These are phyloP conservation scores for Trichoderma sp. DNA, from an alignment of 2,329 filamentous ascomycete genomes.

Conservation along the genomic window DNA sequence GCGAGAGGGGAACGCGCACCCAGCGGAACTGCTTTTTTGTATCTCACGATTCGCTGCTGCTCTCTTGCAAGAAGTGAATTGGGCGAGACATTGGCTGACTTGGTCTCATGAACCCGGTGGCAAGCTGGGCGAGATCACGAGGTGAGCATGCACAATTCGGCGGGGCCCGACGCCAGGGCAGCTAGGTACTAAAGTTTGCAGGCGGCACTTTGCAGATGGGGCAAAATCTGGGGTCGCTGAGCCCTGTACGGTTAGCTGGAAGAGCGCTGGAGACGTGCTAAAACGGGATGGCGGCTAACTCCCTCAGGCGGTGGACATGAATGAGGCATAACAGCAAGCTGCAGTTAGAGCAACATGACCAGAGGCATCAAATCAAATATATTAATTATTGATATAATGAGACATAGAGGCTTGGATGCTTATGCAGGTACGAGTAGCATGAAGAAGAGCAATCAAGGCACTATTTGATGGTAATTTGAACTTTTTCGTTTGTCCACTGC, in stretches of 20 bases:
- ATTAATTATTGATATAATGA: not conserved
- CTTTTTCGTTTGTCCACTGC: not conserved
- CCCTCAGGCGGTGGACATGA: not conserved
- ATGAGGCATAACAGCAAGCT: not conserved
- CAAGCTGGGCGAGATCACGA: conserved; percentile 17
- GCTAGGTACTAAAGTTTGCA: not conserved
- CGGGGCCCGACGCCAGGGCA: not conserved
- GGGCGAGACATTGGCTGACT: not conserved
- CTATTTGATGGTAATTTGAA: not conserved
- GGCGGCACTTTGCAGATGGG: not conserved
- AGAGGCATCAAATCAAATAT: not conserved
- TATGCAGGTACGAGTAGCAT: not conserved
- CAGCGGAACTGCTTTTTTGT: not conserved
- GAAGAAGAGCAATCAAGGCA: not conserved
- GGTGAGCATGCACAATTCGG: conserved; percentile 14
- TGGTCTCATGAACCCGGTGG: conserved; percentile 14
- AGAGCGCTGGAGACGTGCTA: not conserved
- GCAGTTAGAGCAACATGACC: not conserved
- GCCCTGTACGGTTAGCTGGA: not conserved
- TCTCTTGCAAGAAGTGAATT: not conserved
- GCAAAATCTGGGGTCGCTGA: conserved; percentile 17
- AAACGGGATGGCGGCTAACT: not conserved
- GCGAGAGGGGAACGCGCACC: not conserved
- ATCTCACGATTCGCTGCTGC: not conserved
- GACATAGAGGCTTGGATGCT: not conserved